Evolutionary conservation across 306 rosid genomes (phyloP), one percentile per base, ranked within the genome.

Genomic region (Echinosophora koreensis): DNA sequence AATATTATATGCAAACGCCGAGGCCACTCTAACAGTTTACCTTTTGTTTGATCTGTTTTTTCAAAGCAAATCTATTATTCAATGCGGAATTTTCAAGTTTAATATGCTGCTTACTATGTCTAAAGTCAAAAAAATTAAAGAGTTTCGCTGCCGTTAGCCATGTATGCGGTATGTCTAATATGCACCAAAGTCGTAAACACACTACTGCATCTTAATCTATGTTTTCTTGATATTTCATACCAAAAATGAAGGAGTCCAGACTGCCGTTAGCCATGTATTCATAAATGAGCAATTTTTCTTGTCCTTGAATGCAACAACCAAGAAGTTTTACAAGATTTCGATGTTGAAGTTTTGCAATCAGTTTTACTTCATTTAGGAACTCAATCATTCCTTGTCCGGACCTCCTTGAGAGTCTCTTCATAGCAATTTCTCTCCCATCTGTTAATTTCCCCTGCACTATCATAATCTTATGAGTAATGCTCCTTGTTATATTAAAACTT

Each of bases 1-100:
- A 59, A 66, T 1, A 82, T 79, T 5, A 86, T 86, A 14, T 82
- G 50, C 66, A 62, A 82, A 57, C 82, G 84, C 22, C 17, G 71
- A 8, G 70, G n/a, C 84, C 89, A 85, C 46, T 71, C 82, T 32
- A 85, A 38, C 9, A 66, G 0, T 6, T 22, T 38, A 4, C 30
- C 39, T 71, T 46, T 32, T 8, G 69, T 58, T 47, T 82, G 27
- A 82, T 76, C 82, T 76, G 63, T 3, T 66, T 4, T 13, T 28
- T 2, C 41, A 60, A 60, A 28, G 9, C 34, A 57, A 22, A 27
- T 27, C 2, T 22, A 2, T 3, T 27, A 10, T 27, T 18, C 5
- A 10, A 18, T 8, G 12, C 22, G 8, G 55, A 5, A 4, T 13
- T 0, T 14, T 50, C 6, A 39, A 6, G 15, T 11, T 44, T 44